Base-by-base conservation (phyloP, 192 early-diverging fungal species). In the Rhizophagus sp. region DNA sequence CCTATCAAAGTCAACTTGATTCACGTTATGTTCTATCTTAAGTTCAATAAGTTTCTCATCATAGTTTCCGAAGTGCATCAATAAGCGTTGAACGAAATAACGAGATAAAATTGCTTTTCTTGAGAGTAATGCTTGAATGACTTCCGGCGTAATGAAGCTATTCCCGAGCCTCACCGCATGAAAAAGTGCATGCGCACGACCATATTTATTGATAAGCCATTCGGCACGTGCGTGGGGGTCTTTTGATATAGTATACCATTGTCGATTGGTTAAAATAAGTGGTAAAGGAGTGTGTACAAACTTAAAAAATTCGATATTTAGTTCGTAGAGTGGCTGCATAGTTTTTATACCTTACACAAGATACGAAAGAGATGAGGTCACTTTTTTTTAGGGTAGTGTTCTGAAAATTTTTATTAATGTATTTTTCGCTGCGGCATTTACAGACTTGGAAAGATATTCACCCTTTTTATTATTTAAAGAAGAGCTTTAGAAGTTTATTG, bases 21-120 rank as follows among this genome's bases (percentile, higher is more conserved):
- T 34, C 25, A 64, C 41, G 27, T 39, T 77, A 65, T 77, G 75
- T 27, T 47, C 64, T 6, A 65, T 27, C 49, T 77, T 77, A 5
- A 65, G 36, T 1, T 12, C n/a, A 2, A 39, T 36, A n/a, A 77
- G 34, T 49, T 77, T 22, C 25, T 66, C 39, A 30, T 77, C 75
- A 24, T 44, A 65, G 17, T 66, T 65, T 0, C 61, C 75, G n/a
- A 77, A 64, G 49, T 66, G 62, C 36, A 66, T 36, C 5, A 77
- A 25, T 12, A 77, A 12, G 4, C 75, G 22, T 77, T 77, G 61
- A 2, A 77, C 33, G 62, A 77, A 77, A 19, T 77, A 77, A 34
- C 63, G 30, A 44, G 62, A 62, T 0, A 75, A 11, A 2, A 62
- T 52, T 0, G 10, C 74, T 9, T 34, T 30, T 34, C 25, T n/a